A percentile compares a stretch with the other conserved stretches of the same genome.
Evolutionary conservation across 1,284 basidiomycete genomes (phyloP).

Genomic region (Moniliella sp.): DNA sequence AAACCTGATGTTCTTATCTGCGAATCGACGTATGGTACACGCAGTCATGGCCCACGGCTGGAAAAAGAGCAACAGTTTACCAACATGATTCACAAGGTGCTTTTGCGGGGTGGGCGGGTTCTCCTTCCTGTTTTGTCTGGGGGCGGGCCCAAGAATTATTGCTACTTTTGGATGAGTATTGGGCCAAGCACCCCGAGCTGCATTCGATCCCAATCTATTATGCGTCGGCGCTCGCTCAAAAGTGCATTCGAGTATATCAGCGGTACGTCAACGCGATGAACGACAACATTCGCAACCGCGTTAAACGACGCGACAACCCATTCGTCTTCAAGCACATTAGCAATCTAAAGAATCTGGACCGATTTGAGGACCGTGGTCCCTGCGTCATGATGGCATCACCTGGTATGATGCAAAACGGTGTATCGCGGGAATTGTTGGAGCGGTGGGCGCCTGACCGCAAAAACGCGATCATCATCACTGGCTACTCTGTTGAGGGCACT

Average conservation of each 20-base stretch:
- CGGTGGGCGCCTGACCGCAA: slow-evolving; percentile 87
- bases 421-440: slow-evolving; percentile 79
- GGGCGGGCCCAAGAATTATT: slow-evolving; percentile 87
- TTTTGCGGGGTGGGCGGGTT: slow-evolving; percentile 76
- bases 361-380: slow-evolving; percentile 65
- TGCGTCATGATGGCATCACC: slow-evolving; percentile 91
- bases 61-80: slow-evolving; percentile 89
- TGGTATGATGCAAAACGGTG: slow-evolving; percentile 76
- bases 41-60: slow-evolving; percentile 67
- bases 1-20: slow-evolving; percentile 76
- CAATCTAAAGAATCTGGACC: slow-evolving; percentile 54
- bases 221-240: slow-evolving; percentile 80
- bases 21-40: slow-evolving; percentile 90
- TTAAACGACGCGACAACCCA: slow-evolving; percentile 33
- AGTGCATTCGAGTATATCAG: slow-evolving; percentile 98
- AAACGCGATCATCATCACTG: slow-evolving; percentile 84
- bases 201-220: slow-evolving; percentile 92
- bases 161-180: slow-evolving; percentile 88
- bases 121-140: slow-evolving; percentile 82
- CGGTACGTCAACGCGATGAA: slow-evolving; percentile 37
- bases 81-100: slow-evolving; percentile 63
- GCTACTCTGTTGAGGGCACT: slow-evolving; percentile 91
- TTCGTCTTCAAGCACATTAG: slow-evolving; percentile 51
- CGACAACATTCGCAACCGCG: slow-evolving; percentile 31
- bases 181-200: slow-evolving; percentile 83